phyloP scores from a whole-genome alignment of 1,284 basidiomycete genomes.

The Golubevia pallescens region DNA sequence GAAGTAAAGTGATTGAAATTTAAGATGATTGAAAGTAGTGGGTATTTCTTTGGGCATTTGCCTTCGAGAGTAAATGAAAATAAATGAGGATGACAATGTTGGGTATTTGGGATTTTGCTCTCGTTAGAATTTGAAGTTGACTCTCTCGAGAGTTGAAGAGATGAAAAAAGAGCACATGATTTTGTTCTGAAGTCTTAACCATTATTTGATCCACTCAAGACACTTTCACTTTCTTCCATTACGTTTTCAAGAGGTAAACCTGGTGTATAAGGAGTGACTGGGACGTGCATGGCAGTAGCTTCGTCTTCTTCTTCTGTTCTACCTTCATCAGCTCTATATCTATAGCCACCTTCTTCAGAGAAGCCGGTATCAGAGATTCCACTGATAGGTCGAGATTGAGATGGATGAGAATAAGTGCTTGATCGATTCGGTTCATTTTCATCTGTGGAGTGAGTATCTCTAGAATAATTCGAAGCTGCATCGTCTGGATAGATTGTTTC shows the following conservation, averaged over 20 bases:
- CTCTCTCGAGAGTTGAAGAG: too few species aligned
- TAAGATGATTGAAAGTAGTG: too few species aligned
- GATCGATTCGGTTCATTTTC: slow-evolving; percentile 4
- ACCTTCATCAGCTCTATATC: slow-evolving; percentile 6
- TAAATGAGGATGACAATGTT: too few species aligned
- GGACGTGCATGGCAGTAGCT: slow-evolving; percentile 9
- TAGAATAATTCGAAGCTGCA: slow-evolving; percentile 35
- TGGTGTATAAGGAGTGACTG: slow-evolving; percentile 45
- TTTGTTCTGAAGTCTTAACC: too few species aligned
- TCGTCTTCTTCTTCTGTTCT: slow-evolving; percentile 16
- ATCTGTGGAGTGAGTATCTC: slow-evolving; percentile 3
- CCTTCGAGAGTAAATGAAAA: too few species aligned
- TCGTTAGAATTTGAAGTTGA: too few species aligned
- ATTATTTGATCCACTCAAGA: slow-evolving; percentile 24
- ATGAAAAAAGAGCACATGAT: too few species aligned
- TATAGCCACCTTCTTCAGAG: neutral
- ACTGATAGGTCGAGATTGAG: neutral
- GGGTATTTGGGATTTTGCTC: too few species aligned
- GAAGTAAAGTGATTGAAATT: too few species aligned
- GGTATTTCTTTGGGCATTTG: too few species aligned
- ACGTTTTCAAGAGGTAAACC: slow-evolving; percentile 52
- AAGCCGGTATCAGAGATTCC: neutral
- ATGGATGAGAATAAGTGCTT: neutral
- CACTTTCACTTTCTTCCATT: slow-evolving; percentile 42
- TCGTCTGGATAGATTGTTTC: slow-evolving; percentile 53